phyloP scores from a whole-genome alignment of 768 basidiomycete genomes.

The Obba rivulosa region DNA sequence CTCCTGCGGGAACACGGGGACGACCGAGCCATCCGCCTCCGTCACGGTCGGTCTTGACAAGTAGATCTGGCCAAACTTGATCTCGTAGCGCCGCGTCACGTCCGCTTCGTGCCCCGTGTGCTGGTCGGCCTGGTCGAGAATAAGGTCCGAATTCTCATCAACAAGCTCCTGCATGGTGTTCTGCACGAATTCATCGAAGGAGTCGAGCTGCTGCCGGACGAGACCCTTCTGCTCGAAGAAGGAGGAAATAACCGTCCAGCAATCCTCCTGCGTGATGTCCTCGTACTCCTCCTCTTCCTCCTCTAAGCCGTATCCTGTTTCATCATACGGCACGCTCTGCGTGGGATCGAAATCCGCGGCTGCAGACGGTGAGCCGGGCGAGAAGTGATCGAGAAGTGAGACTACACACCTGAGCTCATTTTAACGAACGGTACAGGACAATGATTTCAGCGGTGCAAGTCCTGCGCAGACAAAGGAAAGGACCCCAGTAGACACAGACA shows the following conservation, averaged over 20 bases:
- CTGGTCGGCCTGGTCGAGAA: constrained; percentile 94
- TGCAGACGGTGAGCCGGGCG: constrained; percentile 7
- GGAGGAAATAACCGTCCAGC: constrained; percentile 92
- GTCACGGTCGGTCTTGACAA: constrained; percentile 92
- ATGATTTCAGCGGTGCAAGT: no score
- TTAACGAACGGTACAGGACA: not conserved
- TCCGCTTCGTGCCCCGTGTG: constrained; percentile 81
- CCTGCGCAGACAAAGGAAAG: no score
- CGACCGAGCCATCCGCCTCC: constrained; percentile 91
- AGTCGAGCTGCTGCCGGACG: constrained; percentile 95
- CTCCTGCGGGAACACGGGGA: constrained; percentile 95
- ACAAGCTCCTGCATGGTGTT: constrained; percentile 99
- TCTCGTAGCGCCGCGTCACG: constrained; percentile 90
- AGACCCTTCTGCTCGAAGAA: constrained; percentile 98
- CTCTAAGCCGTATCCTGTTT: constrained; percentile 46
- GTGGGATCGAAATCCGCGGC: constrained; percentile 20
- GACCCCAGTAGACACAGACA: no score
- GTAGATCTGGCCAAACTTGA: constrained; percentile 97
- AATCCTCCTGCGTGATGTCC: constrained; percentile 88
- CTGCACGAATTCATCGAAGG: constrained; percentile 98
- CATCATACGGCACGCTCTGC: constrained; percentile 41
- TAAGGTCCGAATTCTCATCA: constrained; percentile 93
- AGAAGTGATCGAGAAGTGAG: not conserved
- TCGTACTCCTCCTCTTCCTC: constrained; percentile 59
- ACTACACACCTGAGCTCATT: constrained; percentile 9